These are phyloP conservation scores for Euphrasia confusa DNA, from an alignment of 257 asterid species.

Conservation along the genomic window DNA sequence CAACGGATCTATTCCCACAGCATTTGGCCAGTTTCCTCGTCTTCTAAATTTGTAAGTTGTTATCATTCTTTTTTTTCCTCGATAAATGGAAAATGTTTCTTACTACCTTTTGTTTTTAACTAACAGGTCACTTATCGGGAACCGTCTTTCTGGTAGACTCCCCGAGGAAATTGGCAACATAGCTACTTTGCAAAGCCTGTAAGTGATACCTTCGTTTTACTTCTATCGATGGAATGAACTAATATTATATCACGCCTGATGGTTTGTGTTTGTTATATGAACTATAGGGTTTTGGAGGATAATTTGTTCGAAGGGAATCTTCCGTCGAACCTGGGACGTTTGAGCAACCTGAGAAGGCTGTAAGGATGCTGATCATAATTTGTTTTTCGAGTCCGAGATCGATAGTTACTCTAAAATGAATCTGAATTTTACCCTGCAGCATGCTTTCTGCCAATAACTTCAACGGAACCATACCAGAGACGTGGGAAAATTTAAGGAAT, in stretches of 20 bases:
- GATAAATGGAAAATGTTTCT: neutral
- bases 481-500: slow-evolving; percentile 54
- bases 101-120: slow-evolving; percentile 13
- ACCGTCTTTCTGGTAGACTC: slow-evolving; percentile 63
- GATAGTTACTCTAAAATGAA: neutral
- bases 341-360: slow-evolving; percentile 62
- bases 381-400: neutral
- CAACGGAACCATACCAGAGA: slow-evolving; percentile 65
- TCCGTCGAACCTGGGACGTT: slow-evolving; percentile 55
- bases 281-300: slow-evolving; percentile 63
- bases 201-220: slow-evolving; percentile 32
- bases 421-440: slow-evolving; percentile 44
- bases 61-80: neutral
- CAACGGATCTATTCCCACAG: slow-evolving; percentile 67
- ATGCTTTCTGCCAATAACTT: slow-evolving; percentile 69
- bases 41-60: slow-evolving; percentile 51
- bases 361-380: slow-evolving; percentile 37
- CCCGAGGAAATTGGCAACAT: slow-evolving; percentile 73
- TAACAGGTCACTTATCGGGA: slow-evolving; percentile 66
- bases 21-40: slow-evolving; percentile 41
- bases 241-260: slow-evolving; percentile 19
- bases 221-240: slow-evolving; percentile 6
- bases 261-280: slow-evolving; percentile 22
- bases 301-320: slow-evolving; percentile 81
- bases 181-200: slow-evolving; percentile 59